Evolutionary conservation across 371 early-diverging fungal genomes (phyloP), one percentile per base, ranked within the genome.

Genomic region (Catenaria anguillulae): DNA sequence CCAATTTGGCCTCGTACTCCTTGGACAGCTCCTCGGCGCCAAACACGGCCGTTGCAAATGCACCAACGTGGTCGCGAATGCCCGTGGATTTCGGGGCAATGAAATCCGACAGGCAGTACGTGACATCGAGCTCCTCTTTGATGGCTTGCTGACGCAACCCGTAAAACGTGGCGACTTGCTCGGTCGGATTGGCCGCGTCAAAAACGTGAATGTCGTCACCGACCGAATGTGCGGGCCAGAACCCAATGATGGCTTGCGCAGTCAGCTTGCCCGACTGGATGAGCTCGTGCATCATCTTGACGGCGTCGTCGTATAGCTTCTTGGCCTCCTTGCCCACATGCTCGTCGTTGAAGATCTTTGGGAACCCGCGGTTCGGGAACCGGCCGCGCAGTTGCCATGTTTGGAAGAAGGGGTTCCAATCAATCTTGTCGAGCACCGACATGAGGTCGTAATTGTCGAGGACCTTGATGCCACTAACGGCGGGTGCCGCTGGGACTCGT

Each of bases 331-430:
- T 74, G 26, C 92, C 90, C 17, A 93, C 93, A 8, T 84, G 77
- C 60, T 88, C 85, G 67, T 93, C 94, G 62, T 90, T 86, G 73
- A 92, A 93, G 65, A 93, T 90, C 79, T 92, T 92, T 64, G 94
- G 94, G 69, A 82, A 93, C 10, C 93, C 93, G 64, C 92, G 85
- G 76, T 93, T 92, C 21, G 93, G 93, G 69, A 92, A 93, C 63
- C 87, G 86, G 60, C 94, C 93, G 36, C 93, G 82, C 29, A 93
- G 78, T 73, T 92, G 93, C 87, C 92, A 93, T 29, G 88, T 88
- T 71, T 92, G 92, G 84, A 93, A 93, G 80, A 93, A 88, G 24
- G 94, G 94, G 62, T 90, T 93, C 93, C 94, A 93, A 70, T 93
- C 94, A 60, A 93, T 92, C 65, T 83, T 87, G 17, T 76, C 71